phyloP scores from a whole-genome alignment of 148 eudicot genomes.

The Rhododendron griersonianum region DNA sequence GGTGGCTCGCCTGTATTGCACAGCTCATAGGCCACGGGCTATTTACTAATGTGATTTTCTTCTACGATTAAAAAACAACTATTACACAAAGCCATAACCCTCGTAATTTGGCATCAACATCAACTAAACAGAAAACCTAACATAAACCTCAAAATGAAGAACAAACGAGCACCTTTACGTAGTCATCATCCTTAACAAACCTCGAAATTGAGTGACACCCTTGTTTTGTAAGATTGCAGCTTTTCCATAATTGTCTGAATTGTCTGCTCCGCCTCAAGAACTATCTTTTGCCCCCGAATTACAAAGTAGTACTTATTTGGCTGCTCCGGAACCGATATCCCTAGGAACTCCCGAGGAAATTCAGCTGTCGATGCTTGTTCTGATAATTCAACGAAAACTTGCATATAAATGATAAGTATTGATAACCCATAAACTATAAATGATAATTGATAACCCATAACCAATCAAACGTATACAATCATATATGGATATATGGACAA shows the following conservation, averaged over 20 bases:
- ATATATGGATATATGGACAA: background rate
- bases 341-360: slow-evolving; percentile 77
- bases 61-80: background rate
- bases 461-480: background rate
- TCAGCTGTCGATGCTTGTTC: slow-evolving; percentile 59
- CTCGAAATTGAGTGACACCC: slow-evolving; percentile 87
- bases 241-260: slow-evolving; percentile 91
- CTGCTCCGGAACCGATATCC: slow-evolving; percentile 67
- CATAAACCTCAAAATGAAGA: background rate
- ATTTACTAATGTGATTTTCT: background rate
- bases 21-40: background rate
- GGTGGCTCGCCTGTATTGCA: background rate
- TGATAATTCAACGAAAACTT: slow-evolving; percentile 10
- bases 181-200: slow-evolving; percentile 23
- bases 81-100: background rate
- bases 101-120: background rate
- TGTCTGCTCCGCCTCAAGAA: slow-evolving; percentile 73
- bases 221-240: slow-evolving; percentile 80
- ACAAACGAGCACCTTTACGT: background rate
- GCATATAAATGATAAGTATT: background rate
- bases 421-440: background rate
- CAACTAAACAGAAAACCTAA: background rate
- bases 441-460: background rate
- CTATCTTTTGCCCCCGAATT: slow-evolving; percentile 64
- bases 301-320: slow-evolving; percentile 81